Evolutionary conservation across 768 basidiomycete species (phyloP), one percentile per base, ranked within the genome.

Genomic region (Lentinula sp.): DNA sequence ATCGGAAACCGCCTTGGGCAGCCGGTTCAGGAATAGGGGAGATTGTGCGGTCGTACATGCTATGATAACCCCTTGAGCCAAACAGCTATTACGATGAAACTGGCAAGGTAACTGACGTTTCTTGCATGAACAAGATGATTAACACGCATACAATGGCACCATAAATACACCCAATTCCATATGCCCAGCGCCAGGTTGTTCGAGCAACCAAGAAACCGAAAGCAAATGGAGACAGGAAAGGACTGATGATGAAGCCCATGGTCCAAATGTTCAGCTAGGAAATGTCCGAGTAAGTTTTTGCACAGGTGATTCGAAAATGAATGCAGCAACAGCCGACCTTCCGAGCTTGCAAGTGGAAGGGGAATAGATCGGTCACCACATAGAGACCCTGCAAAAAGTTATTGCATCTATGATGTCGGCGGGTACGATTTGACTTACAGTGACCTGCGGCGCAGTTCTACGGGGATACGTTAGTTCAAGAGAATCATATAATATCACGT

Each of bases 201-300:
- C 81, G 75, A 0, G 85, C 86, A 2, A 85, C 84, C 4, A 88
- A 74, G 75, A 87, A 90, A 3, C 88, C 87, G 63, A 87, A 84
- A 0, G 81, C 77, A 66, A 86, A 87, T 0, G 87, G 88, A 2
- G 85, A 85, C 9, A 83, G 66, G 74, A 85, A 85, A 9, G 83
- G 85, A 13, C 85, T 85, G 32, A 87, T 69, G 66, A 89, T 80
- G 73, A 88, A 86, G 0, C 86, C 88, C 80, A 89, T 84, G 3
- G 86, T 88, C 87, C 86, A 88, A 54, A 85, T 71, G 64, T 86
- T 87, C 39, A 88, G 77, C 85, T 87, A 61, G 15, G 28, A 13
- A 16, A 54, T 8, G 28, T 57, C n/a, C 15, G 18, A 28, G 46
- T 35, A 15, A 39, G 51, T 54, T 51, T 20, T 48, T 23, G 5